Base-by-base conservation (phyloP, 768 basidiomycete species). In the Russula virescens region DNA sequence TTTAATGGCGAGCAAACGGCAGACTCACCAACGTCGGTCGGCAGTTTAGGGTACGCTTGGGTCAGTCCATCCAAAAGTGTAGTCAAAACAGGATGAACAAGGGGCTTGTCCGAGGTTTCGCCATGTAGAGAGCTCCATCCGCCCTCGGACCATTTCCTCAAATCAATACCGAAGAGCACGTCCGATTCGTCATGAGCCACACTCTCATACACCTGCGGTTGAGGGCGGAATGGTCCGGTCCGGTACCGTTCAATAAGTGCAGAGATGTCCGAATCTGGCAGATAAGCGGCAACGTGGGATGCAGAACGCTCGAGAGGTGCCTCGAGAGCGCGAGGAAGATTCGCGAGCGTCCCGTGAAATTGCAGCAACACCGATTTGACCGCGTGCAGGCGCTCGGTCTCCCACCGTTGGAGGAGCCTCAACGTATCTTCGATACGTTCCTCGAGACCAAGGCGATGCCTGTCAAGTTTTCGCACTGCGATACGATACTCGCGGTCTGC, bases 241-340 rank as follows among this genome's bases (percentile, higher is more conserved):
- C 95, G 84, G 72, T 94, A 92, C 13, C 91, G 87, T 73, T 97
- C 94, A 64, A 97, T 94, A 54, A 96, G 81, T 11, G 90, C 92
- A 14, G 77, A 85, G 57, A 95, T 74, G 75, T 94, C 94, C 1
- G 85, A 85, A 65, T 97, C 94, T 3, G 94, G 94, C 64, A 94
- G 87, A 73, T 85, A 97, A 1, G 91, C 83, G 35, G 91, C 83
- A 66, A 95, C 81, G 52, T 94, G 80, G 1, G 89, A 87, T 1
- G 81, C 79, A 2, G 89, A 88, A 38, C 85, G 83, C 68, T 89
- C 87, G 34, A 86, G 72, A 2, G 88, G 81, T 0, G 82, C 78
- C 25, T 83, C 81, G 49, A 91, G 76, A 8, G 83, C 78, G 69
- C 86, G 83, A 13, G 89, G 88, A 16, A 95, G 74, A 68, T 85